Evolutionary conservation across 2,329 filamentous ascomycete species (phyloP), one percentile per base, ranked within the genome.

Genomic region (Fusarium sp.): DNA sequence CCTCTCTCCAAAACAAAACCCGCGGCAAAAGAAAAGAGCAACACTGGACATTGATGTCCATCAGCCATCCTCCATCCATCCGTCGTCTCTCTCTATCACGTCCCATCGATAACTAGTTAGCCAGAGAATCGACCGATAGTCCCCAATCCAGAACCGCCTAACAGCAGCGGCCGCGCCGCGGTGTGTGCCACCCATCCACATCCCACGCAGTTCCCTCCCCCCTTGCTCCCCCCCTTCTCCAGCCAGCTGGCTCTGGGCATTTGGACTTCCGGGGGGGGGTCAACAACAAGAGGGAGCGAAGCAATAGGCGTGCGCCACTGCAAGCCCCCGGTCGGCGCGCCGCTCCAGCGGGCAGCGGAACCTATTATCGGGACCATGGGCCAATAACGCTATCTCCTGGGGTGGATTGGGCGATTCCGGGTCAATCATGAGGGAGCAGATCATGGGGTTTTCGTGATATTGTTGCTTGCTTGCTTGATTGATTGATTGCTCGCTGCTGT

Each of bases 101-200:
- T 20, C 29, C 18, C 18, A 36, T 35, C 45, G 22, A 63, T 50
- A 54, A 63, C 38, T 42, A 38, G 33, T 56, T 47, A 56, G 47
- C 47, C 35, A 31, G 22, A 65, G 56, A 73, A 68, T 70, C 66
- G 40, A 61, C 60, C 63, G 69, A 75, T 68, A 67, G 60, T 59
- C 64, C 52, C 63, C 52, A 69, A 56, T 69, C 50, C 61, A 69
- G 65, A 68, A 69, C 66, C 60, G 58, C 38, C 45, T 50, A 61
- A 59, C 65, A 66, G 29, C 54, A 63, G 27, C 42, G 33, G 65
- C 38, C 45, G 66, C 66, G 58, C 50, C 66, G 45, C 63, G 63
- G 71, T 63, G 59, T 59, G 60, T 74, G 64, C 52, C 52, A 56
- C 52, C 52, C 52, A 20, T 71, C 61, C 67, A 68, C 58, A 66